These are phyloP conservation scores for Ramaria sp. DNA, from an alignment of 768 basidiomycete species.

Conservation along the genomic window DNA sequence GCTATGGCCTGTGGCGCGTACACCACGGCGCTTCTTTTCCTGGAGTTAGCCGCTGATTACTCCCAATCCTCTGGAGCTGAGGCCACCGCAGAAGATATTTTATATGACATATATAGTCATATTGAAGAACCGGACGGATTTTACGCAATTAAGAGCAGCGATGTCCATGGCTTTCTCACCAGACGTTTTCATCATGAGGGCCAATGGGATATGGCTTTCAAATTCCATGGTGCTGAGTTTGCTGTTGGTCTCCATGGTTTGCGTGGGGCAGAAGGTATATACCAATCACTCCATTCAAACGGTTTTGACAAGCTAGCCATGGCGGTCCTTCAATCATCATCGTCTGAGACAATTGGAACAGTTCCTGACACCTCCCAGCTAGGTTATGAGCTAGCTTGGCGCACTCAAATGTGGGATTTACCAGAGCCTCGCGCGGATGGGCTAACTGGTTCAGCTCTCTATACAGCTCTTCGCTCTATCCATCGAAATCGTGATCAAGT, in stretches of 20 bases:
- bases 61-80: constrained; percentile 22
- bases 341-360: constrained; percentile 22
- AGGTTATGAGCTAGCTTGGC: constrained; percentile 82
- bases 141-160: constrained; percentile 77
- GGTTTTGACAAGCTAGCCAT: constrained; percentile 88
- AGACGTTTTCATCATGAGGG: constrained; percentile 87
- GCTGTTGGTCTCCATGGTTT: constrained; percentile 44
- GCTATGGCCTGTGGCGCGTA: constrained; percentile 76
- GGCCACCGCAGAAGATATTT: constrained; percentile 44
- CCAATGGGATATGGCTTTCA: constrained; percentile 87
- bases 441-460: constrained; percentile 51
- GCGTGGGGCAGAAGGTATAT: constrained; percentile 49
- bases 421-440: constrained; percentile 44
- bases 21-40: constrained; percentile 81
- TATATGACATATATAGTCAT: constrained; percentile 89
- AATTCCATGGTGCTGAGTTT: constrained; percentile 76
- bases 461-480: constrained; percentile 70
- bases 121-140: constrained; percentile 99
- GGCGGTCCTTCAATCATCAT: constrained; percentile 36
- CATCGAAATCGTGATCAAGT: constrained; percentile 61
- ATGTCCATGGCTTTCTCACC: constrained; percentile 72
- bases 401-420: constrained; percentile 92
- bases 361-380: constrained; percentile 30
- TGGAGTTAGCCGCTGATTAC: constrained; percentile 65
- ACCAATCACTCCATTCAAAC: constrained; percentile 77